Evolutionary conservation across 2,329 filamentous ascomycete species (phyloP).

Genomic region (Monosporascus sp.): DNA sequence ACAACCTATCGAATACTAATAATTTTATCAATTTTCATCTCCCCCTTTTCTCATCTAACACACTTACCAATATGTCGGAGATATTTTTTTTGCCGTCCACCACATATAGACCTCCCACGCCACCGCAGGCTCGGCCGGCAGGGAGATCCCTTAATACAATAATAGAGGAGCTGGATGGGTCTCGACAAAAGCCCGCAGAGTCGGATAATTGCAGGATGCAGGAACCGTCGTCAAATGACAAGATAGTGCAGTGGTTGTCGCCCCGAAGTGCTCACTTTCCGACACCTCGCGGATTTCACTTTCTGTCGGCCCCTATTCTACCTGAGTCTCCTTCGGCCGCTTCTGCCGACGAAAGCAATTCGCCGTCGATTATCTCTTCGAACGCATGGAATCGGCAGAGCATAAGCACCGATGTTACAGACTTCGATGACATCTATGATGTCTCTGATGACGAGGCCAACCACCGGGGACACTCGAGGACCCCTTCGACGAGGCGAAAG

Average conservation of each 20-base stretch:
- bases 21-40: conserved; percentile 17
- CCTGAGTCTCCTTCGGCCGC: conserved; percentile 55
- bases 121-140: conserved; percentile 52
- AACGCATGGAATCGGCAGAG: conserved; percentile 60
- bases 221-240: conserved; percentile 37
- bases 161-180: conserved; percentile 51
- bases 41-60: conserved; percentile 18
- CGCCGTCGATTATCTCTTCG: conserved; percentile 49
- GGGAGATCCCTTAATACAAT: conserved; percentile 57
- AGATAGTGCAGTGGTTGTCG: conserved; percentile 54
- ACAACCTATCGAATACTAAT: conserved; percentile 13
- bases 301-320: conserved; percentile 57
- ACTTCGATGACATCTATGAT: conserved; percentile 86
- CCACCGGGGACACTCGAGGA: conserved; percentile 39
- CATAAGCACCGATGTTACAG: conserved; percentile 59
- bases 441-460: conserved; percentile 71
- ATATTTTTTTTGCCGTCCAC: conserved; percentile 33
- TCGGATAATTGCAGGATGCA: conserved; percentile 19
- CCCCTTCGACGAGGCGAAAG: conserved; percentile 30
- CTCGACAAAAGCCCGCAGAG: conserved; percentile 21
- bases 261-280: conserved; percentile 63
- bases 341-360: conserved; percentile 43
- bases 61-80: conserved; percentile 42
- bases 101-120: conserved; percentile 42
- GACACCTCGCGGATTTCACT: conserved; percentile 63